These are phyloP conservation scores for Rhizophagus sp. DNA, from an alignment of 192 early-diverging fungal genomes.

Conservation along the genomic window DNA sequence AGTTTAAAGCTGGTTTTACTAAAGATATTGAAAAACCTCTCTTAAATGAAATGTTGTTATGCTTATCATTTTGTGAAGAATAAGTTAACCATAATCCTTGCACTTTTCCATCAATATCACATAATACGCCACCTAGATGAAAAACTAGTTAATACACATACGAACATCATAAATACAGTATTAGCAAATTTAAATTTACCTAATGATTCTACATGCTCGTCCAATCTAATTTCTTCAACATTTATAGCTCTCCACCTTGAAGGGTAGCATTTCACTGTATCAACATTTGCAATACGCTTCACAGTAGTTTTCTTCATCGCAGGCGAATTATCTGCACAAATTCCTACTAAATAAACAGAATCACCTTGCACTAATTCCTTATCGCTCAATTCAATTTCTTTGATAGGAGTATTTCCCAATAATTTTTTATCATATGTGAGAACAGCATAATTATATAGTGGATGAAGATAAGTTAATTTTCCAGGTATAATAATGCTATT, in stretches of 20 bases:
- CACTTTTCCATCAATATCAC: constrained; percentile 55
- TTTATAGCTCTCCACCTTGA: constrained; percentile 62
- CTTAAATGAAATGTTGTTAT: constrained; percentile 65
- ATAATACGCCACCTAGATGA: constrained; percentile 57
- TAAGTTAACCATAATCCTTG: constrained; percentile 71
- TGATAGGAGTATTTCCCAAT: constrained; percentile 76
- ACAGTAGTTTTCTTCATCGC: constrained; percentile 65
- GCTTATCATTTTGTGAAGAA: constrained; percentile 65
- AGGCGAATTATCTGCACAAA: constrained; percentile 51
- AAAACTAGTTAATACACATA: neutral
- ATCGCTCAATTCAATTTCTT: constrained; percentile 57
- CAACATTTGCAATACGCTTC: constrained; percentile 58
- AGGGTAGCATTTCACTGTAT: constrained; percentile 64
- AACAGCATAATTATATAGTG: constrained; percentile 85
- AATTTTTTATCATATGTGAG: constrained; percentile 77
- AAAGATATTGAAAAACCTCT: constrained; percentile 53
- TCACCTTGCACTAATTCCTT: constrained; percentile 67
- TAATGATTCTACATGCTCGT: constrained; percentile 64
- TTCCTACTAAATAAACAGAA: constrained; percentile 54
- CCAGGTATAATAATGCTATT: constrained; percentile 89
- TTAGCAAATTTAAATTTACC: constrained; percentile 19
- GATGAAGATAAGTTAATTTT: constrained; percentile 79
- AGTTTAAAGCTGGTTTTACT: constrained; percentile 51
- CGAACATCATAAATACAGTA: too few relatives aligned
- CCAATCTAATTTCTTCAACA: constrained; percentile 63